Conservation (phyloP, 1,284 basidiomycete genomes). For the Stereum hirsutum region DNA sequence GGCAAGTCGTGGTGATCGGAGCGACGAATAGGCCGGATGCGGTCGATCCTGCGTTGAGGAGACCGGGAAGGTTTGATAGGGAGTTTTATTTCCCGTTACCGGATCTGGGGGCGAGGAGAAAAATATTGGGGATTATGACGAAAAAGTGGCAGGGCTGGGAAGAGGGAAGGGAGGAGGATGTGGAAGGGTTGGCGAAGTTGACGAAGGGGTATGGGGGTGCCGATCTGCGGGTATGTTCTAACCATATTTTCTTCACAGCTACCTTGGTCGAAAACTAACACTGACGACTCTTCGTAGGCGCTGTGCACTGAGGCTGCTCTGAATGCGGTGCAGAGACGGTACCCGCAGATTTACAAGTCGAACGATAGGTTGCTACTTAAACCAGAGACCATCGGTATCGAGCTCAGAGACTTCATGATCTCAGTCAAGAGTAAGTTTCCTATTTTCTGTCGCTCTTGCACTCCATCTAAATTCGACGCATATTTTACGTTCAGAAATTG, state of each 20-base stretch:
- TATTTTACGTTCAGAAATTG: constrained; percentile 50
- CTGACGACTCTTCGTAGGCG: constrained; percentile 40
- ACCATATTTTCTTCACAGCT: not conserved
- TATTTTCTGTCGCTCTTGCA: too few relatives aligned
- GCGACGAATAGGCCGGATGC: constrained; percentile 98
- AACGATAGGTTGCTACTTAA: constrained; percentile 81
- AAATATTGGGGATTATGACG: constrained; percentile 91
- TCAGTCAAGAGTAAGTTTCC: constrained; percentile 80
- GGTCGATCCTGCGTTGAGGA: constrained; percentile 89
- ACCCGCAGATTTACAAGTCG: constrained; percentile 97
- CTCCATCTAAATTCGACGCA: constrained; percentile 2
- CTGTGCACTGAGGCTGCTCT: constrained; percentile 94
- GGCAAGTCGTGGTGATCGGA: constrained; percentile 96
- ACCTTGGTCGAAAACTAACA: not conserved
- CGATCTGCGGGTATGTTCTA: constrained; percentile 80
- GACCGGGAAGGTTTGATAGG: constrained; percentile 94
- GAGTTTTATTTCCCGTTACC: constrained; percentile 99
- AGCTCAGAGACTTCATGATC: constrained; percentile 94
- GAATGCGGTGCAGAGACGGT: constrained; percentile 92
- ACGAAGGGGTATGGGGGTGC: constrained; percentile 99
- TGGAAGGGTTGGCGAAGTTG: constrained; percentile 72
- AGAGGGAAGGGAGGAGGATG: constrained; percentile 43
- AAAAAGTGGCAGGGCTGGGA: constrained; percentile 85
- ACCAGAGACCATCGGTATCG: constrained; percentile 81
- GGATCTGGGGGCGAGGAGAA: constrained; percentile 74